These are phyloP conservation scores for Scutellaria baicalensis DNA, from an alignment of 257 asterid genomes.

Conservation along the genomic window DNA sequence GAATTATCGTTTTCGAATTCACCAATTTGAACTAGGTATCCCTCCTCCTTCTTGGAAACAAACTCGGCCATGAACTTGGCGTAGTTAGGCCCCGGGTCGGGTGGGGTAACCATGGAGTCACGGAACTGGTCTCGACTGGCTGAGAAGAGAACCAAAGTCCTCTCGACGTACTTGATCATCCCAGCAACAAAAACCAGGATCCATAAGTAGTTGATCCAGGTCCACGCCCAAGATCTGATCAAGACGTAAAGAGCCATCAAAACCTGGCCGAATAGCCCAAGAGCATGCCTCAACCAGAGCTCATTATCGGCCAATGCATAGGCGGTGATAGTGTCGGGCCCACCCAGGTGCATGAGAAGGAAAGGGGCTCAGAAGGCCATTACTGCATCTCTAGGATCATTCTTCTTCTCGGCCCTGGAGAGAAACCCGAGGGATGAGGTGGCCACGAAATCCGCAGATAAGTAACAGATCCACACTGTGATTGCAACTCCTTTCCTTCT, in stretches of 20 bases:
- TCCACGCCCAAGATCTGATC: neutral
- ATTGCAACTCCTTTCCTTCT: neutral
- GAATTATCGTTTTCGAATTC: neutral
- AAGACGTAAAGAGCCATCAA: constrained; percentile 21
- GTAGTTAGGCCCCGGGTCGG: constrained; percentile 45
- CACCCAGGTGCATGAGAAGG: constrained; percentile 34
- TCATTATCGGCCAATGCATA: constrained; percentile 34
- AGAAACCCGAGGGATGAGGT: constrained; percentile 18
- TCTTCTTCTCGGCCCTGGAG: neutral
- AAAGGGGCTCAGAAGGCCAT: constrained; percentile 31
- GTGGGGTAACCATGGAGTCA: constrained; percentile 26
- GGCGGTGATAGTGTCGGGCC: constrained; percentile 39
- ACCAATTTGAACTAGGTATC: constrained; percentile 1
- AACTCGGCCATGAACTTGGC: constrained; percentile 38
- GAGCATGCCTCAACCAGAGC: constrained; percentile 29
- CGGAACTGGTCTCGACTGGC: constrained; percentile 25
- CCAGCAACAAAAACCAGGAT: constrained; percentile 19
- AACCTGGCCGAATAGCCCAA: constrained; percentile 17
- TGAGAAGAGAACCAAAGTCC: constrained; percentile 29
- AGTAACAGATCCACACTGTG: constrained; percentile 11
- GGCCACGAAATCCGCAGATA: constrained; percentile 22
- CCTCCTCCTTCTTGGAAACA: constrained; percentile 20
- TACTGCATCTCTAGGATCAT: neutral
- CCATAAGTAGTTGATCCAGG: constrained; percentile 2
- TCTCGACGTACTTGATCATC: constrained; percentile 30